phyloP scores from a whole-genome alignment of 208 protist species.

The Leishmania aethiopica region DNA sequence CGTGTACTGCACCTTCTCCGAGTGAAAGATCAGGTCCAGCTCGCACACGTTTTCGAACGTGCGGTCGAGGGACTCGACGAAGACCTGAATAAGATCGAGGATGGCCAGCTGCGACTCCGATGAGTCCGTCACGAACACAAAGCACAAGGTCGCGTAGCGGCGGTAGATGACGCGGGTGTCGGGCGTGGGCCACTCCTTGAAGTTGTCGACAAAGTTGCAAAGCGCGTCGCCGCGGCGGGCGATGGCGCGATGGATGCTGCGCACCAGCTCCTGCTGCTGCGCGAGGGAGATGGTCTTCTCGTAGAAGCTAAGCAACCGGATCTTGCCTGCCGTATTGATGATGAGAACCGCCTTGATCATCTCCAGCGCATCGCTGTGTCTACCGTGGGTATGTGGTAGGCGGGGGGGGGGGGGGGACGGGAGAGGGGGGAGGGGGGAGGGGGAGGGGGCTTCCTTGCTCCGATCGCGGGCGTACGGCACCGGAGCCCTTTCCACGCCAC shows the following conservation, averaged over 20 bases:
- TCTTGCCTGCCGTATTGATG: conserved; percentile 98
- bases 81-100: conserved; percentile 98
- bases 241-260: conserved; percentile 92
- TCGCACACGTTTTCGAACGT: conserved; percentile 99
- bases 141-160: conserved; percentile 98
- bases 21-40: conserved; percentile 99
- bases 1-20: conserved; percentile 97
- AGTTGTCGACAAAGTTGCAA: conserved; percentile 98
- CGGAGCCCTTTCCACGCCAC: neutral
- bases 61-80: conserved; percentile 97
- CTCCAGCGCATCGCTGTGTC: neutral
- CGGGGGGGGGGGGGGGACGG: neutral
- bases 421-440: no score
- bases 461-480: neutral
- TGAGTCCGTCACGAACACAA: conserved; percentile 97
- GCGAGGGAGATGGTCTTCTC: conserved; percentile 75
- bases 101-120: conserved; percentile 98
- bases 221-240: conserved; percentile 90
- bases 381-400: neutral
- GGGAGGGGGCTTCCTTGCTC: neutral
- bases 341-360: conserved; percentile 98
- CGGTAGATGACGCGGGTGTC: conserved; percentile 97
- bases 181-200: conserved; percentile 87
- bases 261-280: conserved; percentile 92
- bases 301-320: conserved; percentile 96